Conservation (phyloP, 2,329 filamentous ascomycete species). For the Didymella segeticola region DNA sequence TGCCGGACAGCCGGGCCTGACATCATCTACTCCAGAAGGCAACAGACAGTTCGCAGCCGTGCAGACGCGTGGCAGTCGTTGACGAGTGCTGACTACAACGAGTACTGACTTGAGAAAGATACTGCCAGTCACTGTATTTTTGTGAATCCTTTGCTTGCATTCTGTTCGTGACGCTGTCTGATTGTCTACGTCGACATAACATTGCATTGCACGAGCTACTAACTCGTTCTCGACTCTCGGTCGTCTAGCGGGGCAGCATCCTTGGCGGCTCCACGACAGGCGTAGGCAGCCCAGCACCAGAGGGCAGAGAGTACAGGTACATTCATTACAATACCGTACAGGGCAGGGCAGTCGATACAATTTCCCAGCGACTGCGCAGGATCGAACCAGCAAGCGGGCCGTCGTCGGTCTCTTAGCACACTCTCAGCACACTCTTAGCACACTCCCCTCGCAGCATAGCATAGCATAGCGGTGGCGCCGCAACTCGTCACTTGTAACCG, state of each 20-base stretch:
- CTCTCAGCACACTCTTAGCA: no score
- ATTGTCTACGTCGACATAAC: conserved; percentile 12
- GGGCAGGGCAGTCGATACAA: neutral
- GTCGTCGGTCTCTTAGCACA: conserved; percentile 22
- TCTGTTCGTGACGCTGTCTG: neutral
- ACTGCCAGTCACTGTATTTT: neutral
- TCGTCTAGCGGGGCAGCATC: conserved; percentile 27
- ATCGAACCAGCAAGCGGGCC: conserved; percentile 29
- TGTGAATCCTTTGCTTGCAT: neutral
- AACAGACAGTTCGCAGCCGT: conserved; percentile 20
- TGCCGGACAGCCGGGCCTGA: conserved; percentile 21
- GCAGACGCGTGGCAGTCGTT: conserved; percentile 22
- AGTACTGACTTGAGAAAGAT: neutral
- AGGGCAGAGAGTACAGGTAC: no score
- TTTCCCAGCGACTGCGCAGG: conserved; percentile 24
- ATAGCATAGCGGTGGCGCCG: conserved; percentile 22
- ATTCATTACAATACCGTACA: no score
- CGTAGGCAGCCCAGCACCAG: no score
- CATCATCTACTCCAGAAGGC: no score
- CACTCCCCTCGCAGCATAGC: conserved; percentile 20
- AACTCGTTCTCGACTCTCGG: neutral
- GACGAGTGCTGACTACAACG: no score
- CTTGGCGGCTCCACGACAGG: no score
- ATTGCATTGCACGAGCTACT: neutral
- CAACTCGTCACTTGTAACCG: conserved; percentile 23